A percentile compares a stretch with the other conserved stretches of the same genome.
Evolutionary conservation across 345 rosid species (phyloP).

Genomic region (Cardiospermum halicacabum): DNA sequence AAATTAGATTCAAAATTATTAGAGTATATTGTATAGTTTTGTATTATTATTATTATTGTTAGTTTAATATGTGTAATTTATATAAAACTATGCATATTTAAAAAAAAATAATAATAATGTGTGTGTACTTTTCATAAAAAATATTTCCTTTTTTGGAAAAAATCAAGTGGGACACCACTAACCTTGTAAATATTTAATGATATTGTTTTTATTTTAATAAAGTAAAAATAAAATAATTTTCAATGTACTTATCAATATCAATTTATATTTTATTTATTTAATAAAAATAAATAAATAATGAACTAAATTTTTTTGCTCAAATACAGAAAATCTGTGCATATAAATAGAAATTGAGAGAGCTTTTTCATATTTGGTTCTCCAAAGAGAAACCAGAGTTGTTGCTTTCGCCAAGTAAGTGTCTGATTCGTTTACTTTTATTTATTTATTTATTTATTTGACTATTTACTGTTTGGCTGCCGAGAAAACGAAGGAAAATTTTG

Average conservation of each 20-base stretch:
- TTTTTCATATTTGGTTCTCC: background rate
- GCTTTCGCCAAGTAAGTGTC: background rate
- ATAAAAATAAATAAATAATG: background rate
- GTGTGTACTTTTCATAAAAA: background rate
- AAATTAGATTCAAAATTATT: too few relatives aligned
- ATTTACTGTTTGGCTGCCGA: background rate
- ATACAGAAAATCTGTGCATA: background rate
- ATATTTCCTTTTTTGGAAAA: constrained; percentile 17
- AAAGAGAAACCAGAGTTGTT: background rate
- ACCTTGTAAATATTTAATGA: too few relatives aligned
- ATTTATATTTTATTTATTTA: background rate
- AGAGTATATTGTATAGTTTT: too few relatives aligned
- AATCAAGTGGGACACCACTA: constrained; percentile 17
- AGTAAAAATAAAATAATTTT: too few relatives aligned
- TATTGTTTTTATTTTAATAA: too few relatives aligned
- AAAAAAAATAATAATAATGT: too few relatives aligned
- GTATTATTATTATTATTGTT: too few relatives aligned
- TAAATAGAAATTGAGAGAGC: background rate
- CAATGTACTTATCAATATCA: too few relatives aligned
- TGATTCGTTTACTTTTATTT: background rate
- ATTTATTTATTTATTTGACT: too few relatives aligned
- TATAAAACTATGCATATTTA: too few relatives aligned
- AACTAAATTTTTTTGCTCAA: background rate
- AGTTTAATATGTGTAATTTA: too few relatives aligned
- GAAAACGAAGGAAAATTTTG: background rate